Percentiles rank a stretch among this genome's conserved stretches.
Evolutionary conservation across 2,329 filamentous ascomycete species (phyloP).

Genomic region (Trichoderma cornu-damae): DNA sequence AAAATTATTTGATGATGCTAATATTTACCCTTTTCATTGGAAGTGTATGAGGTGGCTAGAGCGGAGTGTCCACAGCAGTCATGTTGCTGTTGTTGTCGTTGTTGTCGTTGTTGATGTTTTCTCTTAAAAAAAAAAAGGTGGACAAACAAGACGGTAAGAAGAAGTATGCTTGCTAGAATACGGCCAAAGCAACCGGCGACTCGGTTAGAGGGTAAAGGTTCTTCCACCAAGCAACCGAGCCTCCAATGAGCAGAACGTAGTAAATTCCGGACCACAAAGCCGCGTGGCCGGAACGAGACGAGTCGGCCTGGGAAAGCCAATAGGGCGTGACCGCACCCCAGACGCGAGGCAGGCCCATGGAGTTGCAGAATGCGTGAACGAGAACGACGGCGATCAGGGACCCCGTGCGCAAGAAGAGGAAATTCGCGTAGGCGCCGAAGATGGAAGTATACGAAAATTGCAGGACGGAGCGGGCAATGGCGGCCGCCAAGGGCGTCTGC

Average conservation of each 20-base stretch:
- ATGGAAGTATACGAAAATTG: slow-evolving; percentile 88
- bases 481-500: slow-evolving; percentile 55
- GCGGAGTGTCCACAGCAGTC: not conserved
- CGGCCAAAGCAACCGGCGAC: slow-evolving; percentile 30
- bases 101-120: no score
- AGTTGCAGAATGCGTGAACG: slow-evolving; percentile 88
- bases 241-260: slow-evolving; percentile 68
- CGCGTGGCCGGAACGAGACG: slow-evolving; percentile 23
- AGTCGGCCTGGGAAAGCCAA: slow-evolving; percentile 31
- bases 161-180: slow-evolving; percentile 30
- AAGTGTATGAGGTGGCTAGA: not conserved
- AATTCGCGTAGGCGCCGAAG: slow-evolving; percentile 90
- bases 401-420: slow-evolving; percentile 79
- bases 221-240: slow-evolving; percentile 65
- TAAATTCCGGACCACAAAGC: slow-evolving; percentile 68
- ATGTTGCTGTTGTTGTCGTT: no score
- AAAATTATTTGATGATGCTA: not conserved
- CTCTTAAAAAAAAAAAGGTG: not conserved
- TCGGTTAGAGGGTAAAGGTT: slow-evolving; percentile 68
- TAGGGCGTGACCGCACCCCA: slow-evolving; percentile 68
- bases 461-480: slow-evolving; percentile 67
- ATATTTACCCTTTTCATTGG: not conserved
- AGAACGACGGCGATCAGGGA: slow-evolving; percentile 70
- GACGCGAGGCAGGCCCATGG: slow-evolving; percentile 79
- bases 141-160: slow-evolving; percentile 1